Conservation (phyloP, 805 yeast genomes). For the Ogataea neopini region DNA sequence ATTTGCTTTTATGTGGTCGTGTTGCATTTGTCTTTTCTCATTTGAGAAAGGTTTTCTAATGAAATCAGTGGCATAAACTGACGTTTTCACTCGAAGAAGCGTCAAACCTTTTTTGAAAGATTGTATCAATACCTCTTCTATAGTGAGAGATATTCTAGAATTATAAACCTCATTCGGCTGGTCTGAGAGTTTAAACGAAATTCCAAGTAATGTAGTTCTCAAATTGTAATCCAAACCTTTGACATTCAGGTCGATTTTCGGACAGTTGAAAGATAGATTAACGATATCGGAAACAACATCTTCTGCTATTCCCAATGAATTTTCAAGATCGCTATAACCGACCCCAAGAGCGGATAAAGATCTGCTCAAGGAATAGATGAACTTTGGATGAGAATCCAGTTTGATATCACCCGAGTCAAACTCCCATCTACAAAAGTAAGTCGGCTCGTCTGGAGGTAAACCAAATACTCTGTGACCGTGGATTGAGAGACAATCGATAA, state of each 20-base stretch:
- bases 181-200: slow-evolving; percentile 58
- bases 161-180: slow-evolving; percentile 68
- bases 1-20: slow-evolving; percentile 61
- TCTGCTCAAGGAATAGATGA: slow-evolving; percentile 44
- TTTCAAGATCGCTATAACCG: slow-evolving; percentile 75
- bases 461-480: slow-evolving; percentile 96
- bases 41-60: slow-evolving; percentile 50
- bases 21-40: slow-evolving; percentile 54
- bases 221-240: slow-evolving; percentile 34
- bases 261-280: slow-evolving; percentile 56
- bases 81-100: slow-evolving; percentile 51
- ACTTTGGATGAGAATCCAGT: slow-evolving; percentile 50
- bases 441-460: slow-evolving; percentile 82
- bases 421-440: slow-evolving; percentile 91
- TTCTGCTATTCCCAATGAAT: slow-evolving; percentile 59
- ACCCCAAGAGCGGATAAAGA: slow-evolving; percentile 53
- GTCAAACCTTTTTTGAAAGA: slow-evolving; percentile 18
- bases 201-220: slow-evolving; percentile 24
- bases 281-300: slow-evolving; percentile 70
- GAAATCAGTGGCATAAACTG: slow-evolving; percentile 61
- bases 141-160: slow-evolving; percentile 46
- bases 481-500: slow-evolving; percentile 58
- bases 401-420: slow-evolving; percentile 62
- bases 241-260: slow-evolving; percentile 46
- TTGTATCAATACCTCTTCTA: slow-evolving; percentile 47